phyloP scores from a whole-genome alignment of 2,329 filamentous ascomycete species.

The Penicillium polonicum region DNA sequence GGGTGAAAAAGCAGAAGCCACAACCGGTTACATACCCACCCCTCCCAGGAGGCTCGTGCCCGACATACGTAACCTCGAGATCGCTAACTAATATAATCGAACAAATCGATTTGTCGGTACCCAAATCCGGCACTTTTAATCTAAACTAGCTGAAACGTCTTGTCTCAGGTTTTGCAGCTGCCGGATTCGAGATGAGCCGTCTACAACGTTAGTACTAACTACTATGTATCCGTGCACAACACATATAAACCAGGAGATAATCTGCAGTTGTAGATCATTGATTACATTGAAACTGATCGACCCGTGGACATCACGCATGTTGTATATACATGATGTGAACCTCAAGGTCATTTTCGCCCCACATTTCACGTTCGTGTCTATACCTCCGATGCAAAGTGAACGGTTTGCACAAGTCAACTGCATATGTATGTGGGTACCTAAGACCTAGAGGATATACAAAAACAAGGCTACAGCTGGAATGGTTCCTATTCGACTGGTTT shows the following conservation, averaged over 20 bases:
- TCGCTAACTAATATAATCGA: background rate
- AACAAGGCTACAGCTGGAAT: background rate
- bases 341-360: background rate
- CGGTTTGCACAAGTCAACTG: background rate
- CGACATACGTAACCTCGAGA: background rate
- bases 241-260: background rate
- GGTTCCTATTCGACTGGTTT: background rate
- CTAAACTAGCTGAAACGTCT: background rate
- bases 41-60: background rate
- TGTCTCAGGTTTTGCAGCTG: background rate
- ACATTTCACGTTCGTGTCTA: background rate
- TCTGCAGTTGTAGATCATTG: background rate
- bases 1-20: conserved; percentile 21
- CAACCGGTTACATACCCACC: conserved; percentile 15
- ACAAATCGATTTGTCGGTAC: background rate
- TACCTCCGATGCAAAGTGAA: background rate
- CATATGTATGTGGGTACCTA: background rate
- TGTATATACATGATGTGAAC: background rate
- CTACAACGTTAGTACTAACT: background rate
- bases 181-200: conserved; percentile 1
- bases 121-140: background rate
- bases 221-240: background rate
- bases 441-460: background rate
- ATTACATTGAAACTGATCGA: background rate
- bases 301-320: background rate